These are phyloP conservation scores for Cenococcum geophilum DNA, from an alignment of 495 filamentous ascomycete species.

Conservation along the genomic window DNA sequence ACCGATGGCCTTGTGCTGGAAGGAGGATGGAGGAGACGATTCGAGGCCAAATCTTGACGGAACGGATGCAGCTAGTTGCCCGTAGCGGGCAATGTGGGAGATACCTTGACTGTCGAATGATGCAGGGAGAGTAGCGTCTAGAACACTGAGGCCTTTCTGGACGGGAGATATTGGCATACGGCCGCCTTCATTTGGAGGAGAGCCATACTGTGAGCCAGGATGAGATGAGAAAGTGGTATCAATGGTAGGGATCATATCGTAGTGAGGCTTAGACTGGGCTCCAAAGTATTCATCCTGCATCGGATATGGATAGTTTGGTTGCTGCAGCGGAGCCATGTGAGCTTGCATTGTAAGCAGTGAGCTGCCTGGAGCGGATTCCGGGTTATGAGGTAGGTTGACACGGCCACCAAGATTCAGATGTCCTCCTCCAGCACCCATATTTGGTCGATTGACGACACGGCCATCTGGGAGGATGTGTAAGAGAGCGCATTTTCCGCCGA, in stretches of 20 bases:
- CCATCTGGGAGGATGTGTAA: slow-evolving; percentile 93
- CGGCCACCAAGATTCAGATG: slow-evolving; percentile 65
- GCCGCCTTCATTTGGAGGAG: slow-evolving; percentile 67
- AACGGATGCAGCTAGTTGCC: slow-evolving; percentile 86
- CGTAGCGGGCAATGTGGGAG: slow-evolving; percentile 81
- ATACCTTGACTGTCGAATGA: slow-evolving; percentile 97
- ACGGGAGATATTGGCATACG: slow-evolving; percentile 70
- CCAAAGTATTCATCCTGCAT: slow-evolving; percentile 24
- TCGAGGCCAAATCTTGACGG: slow-evolving; percentile 89
- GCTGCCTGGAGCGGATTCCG: slow-evolving; percentile 73
- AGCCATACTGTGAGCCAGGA: slow-evolving; percentile 75
- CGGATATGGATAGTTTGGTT: slow-evolving; percentile 11
- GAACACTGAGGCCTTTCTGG: slow-evolving; percentile 64
- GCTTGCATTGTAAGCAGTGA: slow-evolving; percentile 59
- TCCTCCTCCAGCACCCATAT: slow-evolving; percentile 39
- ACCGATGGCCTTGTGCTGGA: slow-evolving; percentile 49
- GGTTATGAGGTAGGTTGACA: slow-evolving; percentile 62
- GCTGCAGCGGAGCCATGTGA: slow-evolving; percentile 20
- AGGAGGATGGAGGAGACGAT: slow-evolving; percentile 67
- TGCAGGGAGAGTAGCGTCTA: slow-evolving; percentile 88
- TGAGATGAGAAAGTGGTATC: slow-evolving; percentile 75
- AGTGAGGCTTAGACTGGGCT: slow-evolving; percentile 25
- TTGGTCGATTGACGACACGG: slow-evolving; percentile 71
- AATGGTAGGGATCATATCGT: slow-evolving; percentile 62
- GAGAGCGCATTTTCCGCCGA: slow-evolving; percentile 93